A percentile compares a stretch with the other conserved stretches of the same genome.
phyloP scores from a whole-genome alignment of 1,139 yeast genomes.

The Saccharomyces hybrid region DNA sequence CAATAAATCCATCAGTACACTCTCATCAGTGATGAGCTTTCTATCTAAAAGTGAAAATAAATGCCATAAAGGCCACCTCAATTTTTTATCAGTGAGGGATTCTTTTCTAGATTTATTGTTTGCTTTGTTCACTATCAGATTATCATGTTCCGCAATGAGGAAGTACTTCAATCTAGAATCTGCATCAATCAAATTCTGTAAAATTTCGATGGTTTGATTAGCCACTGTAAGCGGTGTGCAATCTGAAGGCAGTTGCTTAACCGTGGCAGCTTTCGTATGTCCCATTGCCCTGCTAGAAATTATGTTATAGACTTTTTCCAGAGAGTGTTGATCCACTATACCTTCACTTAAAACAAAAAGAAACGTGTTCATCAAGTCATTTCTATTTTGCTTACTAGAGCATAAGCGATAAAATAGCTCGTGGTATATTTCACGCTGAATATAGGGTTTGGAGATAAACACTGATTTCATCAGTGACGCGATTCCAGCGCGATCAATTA shows the following conservation, averaged over 20 bases:
- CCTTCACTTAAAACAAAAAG: slow-evolving; percentile 73
- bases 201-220: slow-evolving; percentile 68
- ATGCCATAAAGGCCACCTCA: slow-evolving; percentile 65
- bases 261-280: slow-evolving; percentile 14
- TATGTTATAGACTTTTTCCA: slow-evolving; percentile 58
- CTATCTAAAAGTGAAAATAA: slow-evolving; percentile 58
- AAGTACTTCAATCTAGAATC: slow-evolving; percentile 66
- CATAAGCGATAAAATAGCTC: slow-evolving; percentile 63
- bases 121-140: slow-evolving; percentile 42
- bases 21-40: slow-evolving; percentile 59
- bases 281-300: slow-evolving; percentile 38
- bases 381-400: slow-evolving; percentile 67
- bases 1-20: slow-evolving; percentile 65
- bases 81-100: slow-evolving; percentile 35
- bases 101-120: slow-evolving; percentile 33
- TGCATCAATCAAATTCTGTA: slow-evolving; percentile 63
- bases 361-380: slow-evolving; percentile 66
- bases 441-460: slow-evolving; percentile 65
- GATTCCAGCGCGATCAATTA: slow-evolving; percentile 70
- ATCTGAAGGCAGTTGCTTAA: slow-evolving; percentile 45
- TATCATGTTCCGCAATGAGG: slow-evolving; percentile 77
- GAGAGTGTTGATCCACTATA: slow-evolving; percentile 47
- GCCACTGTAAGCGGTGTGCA: slow-evolving; percentile 67
- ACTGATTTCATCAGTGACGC: slow-evolving; percentile 64
- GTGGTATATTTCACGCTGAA: slow-evolving; percentile 58